Percentiles rank a stretch among this genome's conserved stretches.
phyloP scores from a whole-genome alignment of 495 filamentous ascomycete genomes.

The Cladorrhinum samala region DNA sequence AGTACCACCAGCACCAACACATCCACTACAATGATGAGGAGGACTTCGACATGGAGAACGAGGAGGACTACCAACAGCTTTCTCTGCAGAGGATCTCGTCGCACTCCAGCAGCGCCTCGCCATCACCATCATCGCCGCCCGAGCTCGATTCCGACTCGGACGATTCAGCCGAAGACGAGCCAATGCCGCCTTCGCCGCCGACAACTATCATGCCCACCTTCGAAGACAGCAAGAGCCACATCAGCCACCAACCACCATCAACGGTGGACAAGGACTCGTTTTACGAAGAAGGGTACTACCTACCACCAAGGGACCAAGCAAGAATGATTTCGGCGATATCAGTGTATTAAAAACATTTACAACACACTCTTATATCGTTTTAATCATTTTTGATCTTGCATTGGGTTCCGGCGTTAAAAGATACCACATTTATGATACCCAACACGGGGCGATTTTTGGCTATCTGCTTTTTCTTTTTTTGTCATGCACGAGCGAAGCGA shows the following conservation, averaged over 20 bases:
- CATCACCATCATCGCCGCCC: slow-evolving; percentile 42
- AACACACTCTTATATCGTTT: slow-evolving; percentile 22
- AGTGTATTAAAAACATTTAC: slow-evolving; percentile 34
- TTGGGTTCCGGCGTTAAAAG: slow-evolving; percentile 39
- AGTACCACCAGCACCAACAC: no score
- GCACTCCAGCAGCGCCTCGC: slow-evolving; percentile 51
- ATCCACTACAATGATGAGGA: slow-evolving; percentile 28
- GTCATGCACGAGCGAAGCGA: neutral
- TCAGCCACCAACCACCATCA: slow-evolving; percentile 16
- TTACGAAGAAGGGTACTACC: slow-evolving; percentile 58
- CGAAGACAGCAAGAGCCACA: slow-evolving; percentile 54
- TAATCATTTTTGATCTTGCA: slow-evolving; percentile 21
- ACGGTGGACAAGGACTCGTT: slow-evolving; percentile 43
- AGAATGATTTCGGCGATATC: slow-evolving; percentile 44
- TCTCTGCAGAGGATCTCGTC: slow-evolving; percentile 69
- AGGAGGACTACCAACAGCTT: slow-evolving; percentile 64
- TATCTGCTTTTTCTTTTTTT: neutral
- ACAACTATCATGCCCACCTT: slow-evolving; percentile 59
- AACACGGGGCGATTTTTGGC: neutral
- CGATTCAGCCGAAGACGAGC: slow-evolving; percentile 61
- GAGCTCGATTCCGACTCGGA: slow-evolving; percentile 68
- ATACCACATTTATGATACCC: slow-evolving; percentile 23
- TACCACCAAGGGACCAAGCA: slow-evolving; percentile 43
- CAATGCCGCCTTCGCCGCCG: slow-evolving; percentile 81
- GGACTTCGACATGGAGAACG: slow-evolving; percentile 57